phyloP scores from a whole-genome alignment of 2,329 filamentous ascomycete genomes.

The Claviceps monticola region DNA sequence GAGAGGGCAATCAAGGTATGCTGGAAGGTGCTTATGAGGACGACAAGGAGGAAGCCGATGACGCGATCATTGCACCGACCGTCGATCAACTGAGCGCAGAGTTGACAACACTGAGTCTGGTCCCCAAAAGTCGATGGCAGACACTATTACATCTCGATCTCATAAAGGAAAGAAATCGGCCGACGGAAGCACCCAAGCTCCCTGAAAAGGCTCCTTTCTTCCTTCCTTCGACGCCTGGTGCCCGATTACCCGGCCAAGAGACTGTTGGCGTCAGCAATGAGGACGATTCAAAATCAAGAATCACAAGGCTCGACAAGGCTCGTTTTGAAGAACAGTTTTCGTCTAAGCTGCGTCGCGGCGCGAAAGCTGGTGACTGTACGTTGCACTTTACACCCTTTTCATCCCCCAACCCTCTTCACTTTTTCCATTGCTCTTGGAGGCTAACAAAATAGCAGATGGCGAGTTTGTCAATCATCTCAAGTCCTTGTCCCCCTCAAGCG shows the following conservation, averaged over 20 bases:
- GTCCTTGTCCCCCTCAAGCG: conserved; percentile 65
- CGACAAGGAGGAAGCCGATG: conserved; percentile 35
- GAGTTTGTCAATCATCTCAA: conserved; percentile 68
- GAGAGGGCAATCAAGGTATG: conserved; percentile 63
- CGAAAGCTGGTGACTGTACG: conserved; percentile 47
- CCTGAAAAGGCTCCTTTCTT: conserved; percentile 96
- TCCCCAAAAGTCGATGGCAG: conserved; percentile 88
- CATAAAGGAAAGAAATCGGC: conserved; percentile 89
- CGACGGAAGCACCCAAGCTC: conserved; percentile 76
- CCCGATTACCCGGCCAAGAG: conserved; percentile 24
- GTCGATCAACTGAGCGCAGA: conserved; percentile 69
- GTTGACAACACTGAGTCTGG: conserved; percentile 76
- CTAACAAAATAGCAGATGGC: conserved; percentile 31
- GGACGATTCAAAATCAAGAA: conserved; percentile 44
- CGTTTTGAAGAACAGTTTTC: conserved; percentile 46
- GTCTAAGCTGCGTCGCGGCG: conserved; percentile 39
- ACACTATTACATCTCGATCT: conserved; percentile 83
- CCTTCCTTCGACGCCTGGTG: conserved; percentile 51
- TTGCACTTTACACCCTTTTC: not conserved
- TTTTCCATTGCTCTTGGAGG: conserved; percentile 5
- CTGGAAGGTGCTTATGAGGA: conserved; percentile 64
- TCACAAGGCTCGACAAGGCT: conserved; percentile 50
- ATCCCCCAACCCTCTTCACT: not conserved
- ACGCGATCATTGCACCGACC: conserved; percentile 38
- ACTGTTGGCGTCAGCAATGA: conserved; percentile 19